Evolutionary conservation across 164 flowering plant genomes (phyloP), one percentile per base, ranked within the genome.

Genomic region (Vitis rotundifolia): DNA sequence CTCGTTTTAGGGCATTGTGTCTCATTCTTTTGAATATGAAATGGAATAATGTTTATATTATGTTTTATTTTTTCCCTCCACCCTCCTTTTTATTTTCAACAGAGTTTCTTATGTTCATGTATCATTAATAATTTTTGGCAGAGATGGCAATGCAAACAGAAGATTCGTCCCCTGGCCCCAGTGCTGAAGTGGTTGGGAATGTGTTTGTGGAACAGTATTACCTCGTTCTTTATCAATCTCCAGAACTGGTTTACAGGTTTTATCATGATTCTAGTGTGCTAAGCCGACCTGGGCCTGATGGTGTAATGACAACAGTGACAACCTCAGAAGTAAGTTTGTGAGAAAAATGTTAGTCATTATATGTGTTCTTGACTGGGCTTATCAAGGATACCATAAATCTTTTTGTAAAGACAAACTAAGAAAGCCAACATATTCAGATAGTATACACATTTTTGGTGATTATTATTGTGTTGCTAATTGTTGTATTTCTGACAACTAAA

Each of bases 131-230:
- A 18, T n/a, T 71, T 61, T 51, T 13, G 62, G 65, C 70, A 72
- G 73, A 77, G 69, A 77, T 77, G 80, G 71, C 68, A 50, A n/a
- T 49, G 2, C 49, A 64, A 16, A 12, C 65, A 9, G 61, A 50
- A 3, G 5, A 16, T 49, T 61, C 69, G 18, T 37, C 66, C 5
- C 55, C 37, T 9, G 19, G 2, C 3, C 67, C 78, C 48, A 78
- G 31, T 37, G 44, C 44, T 37, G 44, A 37, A 37, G 26, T 59
- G 0, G 73, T 78, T n/a, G 81, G 75, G 1, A 68, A 64, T 64
- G 73, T 66, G 13, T 84, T 81, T 68, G 70, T 76, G 49, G 28
- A 68, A 31, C 78, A 70, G 22, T 84, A 77, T 51, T 84, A 81
- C 65, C 10, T 1, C 6, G 26, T 63, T 29, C 66, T 81, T 13